phyloP scores from a whole-genome alignment of 208 protist species.

The Wallacemonas rigidus region DNA sequence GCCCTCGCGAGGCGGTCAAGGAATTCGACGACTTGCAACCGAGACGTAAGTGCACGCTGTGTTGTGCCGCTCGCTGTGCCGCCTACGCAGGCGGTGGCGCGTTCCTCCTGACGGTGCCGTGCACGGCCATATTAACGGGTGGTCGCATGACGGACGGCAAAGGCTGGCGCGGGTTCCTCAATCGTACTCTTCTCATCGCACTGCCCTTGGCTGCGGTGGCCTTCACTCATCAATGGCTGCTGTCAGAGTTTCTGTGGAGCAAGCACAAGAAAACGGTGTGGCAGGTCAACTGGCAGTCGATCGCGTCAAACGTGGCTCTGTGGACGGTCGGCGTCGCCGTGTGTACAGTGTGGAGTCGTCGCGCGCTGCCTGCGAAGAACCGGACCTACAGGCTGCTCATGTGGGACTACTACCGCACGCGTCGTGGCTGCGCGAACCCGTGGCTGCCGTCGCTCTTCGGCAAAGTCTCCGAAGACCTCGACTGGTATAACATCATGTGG shows the following conservation, averaged over 20 bases:
- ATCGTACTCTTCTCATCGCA: conserved; percentile 64
- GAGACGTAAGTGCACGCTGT: conserved; percentile 75
- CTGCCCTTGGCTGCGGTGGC: conserved; percentile 67
- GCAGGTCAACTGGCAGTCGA: conserved; percentile 66
- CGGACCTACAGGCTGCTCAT: conserved; percentile 72
- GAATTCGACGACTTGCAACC: conserved; percentile 57
- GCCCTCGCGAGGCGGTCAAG: conserved; percentile 48
- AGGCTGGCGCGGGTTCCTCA: conserved; percentile 57
- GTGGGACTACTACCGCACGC: conserved; percentile 77
- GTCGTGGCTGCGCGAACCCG: conserved; percentile 60
- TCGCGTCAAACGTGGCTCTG: conserved; percentile 58
- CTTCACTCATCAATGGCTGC: conserved; percentile 82
- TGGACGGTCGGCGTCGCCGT: conserved; percentile 40
- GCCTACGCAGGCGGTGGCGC: conserved; percentile 32
- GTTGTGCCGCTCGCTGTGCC: conserved; percentile 65
- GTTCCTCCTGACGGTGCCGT: conserved; percentile 62
- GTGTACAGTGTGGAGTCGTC: conserved; percentile 53
- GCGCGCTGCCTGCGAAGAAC: conserved; percentile 36
- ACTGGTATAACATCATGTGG: conserved; percentile 83
- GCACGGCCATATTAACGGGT: conserved; percentile 51
- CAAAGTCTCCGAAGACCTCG: conserved; percentile 68
- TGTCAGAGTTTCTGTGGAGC: conserved; percentile 86
- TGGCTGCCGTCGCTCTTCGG: conserved; percentile 70
- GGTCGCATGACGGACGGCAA: conserved; percentile 50
- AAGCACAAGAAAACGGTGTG: conserved; percentile 80